These are phyloP conservation scores for Pythium rishiriense DNA, from an alignment of 352 stramenopile genomes.

Conservation along the genomic window DNA sequence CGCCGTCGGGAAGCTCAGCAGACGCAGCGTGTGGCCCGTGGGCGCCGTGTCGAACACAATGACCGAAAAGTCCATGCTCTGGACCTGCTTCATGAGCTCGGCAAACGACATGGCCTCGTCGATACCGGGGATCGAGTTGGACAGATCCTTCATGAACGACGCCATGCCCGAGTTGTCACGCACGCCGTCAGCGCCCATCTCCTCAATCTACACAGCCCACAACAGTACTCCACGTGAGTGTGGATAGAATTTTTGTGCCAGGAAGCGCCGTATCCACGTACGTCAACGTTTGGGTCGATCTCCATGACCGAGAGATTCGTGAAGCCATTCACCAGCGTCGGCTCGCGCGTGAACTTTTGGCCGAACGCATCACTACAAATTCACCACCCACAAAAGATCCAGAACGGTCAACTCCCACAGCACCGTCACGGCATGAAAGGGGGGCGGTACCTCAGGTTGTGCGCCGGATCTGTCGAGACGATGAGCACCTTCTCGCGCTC, in stretches of 20 bases:
- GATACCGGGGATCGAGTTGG: conserved; percentile 98
- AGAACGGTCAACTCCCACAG: too few relatives aligned
- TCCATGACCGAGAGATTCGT: conserved; percentile 99
- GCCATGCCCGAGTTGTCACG: conserved; percentile 89
- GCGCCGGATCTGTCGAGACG: conserved; percentile 99
- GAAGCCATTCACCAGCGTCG: conserved; percentile 97
- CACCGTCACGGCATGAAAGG: too few relatives aligned
- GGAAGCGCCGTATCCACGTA: conserved; percentile 27
- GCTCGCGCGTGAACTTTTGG: conserved; percentile 98
- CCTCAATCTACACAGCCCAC: conserved; percentile 52
- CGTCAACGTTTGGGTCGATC: conserved; percentile 93
- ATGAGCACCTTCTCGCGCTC: conserved; percentile 96
- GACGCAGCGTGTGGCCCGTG: conserved; percentile 96
- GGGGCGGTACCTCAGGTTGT: conserved; percentile 93
- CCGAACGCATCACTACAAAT: conserved; percentile 96
- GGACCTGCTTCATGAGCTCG: conserved; percentile 98
- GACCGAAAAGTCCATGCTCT: conserved; percentile 97
- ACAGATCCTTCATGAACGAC: conserved; percentile 97
- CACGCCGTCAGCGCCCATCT: conserved; percentile 80
- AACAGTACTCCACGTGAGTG: background rate
- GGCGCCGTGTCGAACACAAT: conserved; percentile 99
- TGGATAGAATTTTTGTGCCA: background rate
- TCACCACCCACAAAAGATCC: background rate
- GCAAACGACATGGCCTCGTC: conserved; percentile 99
- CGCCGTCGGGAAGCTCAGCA: conserved; percentile 97